Base-by-base conservation (phyloP, 805 yeast species). In the Starmerella davenportii region DNA sequence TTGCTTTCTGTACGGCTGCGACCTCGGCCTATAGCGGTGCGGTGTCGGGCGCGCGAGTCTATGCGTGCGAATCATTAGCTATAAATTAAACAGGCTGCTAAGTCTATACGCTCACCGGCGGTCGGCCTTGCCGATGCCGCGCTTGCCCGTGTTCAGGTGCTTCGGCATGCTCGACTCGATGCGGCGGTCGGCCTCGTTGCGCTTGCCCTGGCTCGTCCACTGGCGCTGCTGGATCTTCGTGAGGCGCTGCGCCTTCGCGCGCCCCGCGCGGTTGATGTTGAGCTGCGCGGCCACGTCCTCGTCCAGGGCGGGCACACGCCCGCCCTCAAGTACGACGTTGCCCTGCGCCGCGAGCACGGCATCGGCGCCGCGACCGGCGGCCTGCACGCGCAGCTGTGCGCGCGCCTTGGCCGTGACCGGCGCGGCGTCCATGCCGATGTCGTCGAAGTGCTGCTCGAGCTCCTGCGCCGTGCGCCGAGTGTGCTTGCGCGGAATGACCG, bases 161-260 rank as follows among this genome's bases (percentile, higher is more conserved):
- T 85, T 87, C 47, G 95, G 94, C 64, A 80, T 61, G 45, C 80
- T 65, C 38, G 79, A 90, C 39, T 84, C 71, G 41, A 73, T 66
- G 59, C 82, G 93, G 62, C 96, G 76, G 64, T 90, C 99, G 55
- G 80, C 79, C 66, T 90, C 99, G 66, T 96, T 95, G 49, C 74
- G 79, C 62, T 93, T 76, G 32, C 95, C 95, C 55, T 68, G 61
- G 66, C 85, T 76, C 64, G 85, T 81, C 66, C 96, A 75, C 56
- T 79, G 92, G 64, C 94, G 76, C 72, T 94, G 81, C 60, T 80
- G 85, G 52, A 80, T 60, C 67, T 84, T 85, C 56, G 73, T 78
- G 63, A 84, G 65, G 68, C 90, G 76, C 49, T 77, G 90, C 41
- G 94, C 84, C 63, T 78, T 82, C 35, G 76, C 64, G 60, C 93